Conservation (phyloP, 352 stramenopile genomes). For the Globisporangium takayamanum region DNA sequence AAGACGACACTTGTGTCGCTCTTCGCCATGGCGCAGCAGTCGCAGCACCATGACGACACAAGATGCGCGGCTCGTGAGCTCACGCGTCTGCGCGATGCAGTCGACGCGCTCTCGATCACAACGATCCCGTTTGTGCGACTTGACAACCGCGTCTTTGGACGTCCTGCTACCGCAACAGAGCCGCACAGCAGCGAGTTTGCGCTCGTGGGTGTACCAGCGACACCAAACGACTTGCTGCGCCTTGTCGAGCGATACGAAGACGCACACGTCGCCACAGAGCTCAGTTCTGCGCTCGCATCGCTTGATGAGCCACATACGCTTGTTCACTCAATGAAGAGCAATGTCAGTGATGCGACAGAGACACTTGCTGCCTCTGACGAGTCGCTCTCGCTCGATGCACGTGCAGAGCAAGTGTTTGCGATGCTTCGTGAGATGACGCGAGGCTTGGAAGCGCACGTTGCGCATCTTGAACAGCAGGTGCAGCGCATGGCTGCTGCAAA, state of each 20-base stretch:
- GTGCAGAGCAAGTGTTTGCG: constrained; percentile 23
- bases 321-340: not conserved
- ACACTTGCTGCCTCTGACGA: not conserved
- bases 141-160: not conserved
- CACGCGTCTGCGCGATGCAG: not conserved
- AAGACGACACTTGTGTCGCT: too few species aligned
- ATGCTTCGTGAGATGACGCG: constrained; percentile 19
- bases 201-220: constrained; percentile 8
- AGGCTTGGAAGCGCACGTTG: constrained; percentile 23
- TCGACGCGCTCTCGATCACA: not conserved
- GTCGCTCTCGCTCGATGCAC: constrained; percentile 17
- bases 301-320: not conserved
- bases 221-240: constrained; percentile 8
- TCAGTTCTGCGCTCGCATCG: constrained; percentile 1
- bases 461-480: constrained; percentile 22
- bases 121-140: constrained; percentile 6
- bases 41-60: not conserved
- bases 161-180: too few species aligned
- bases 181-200: not conserved
- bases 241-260: constrained; percentile 14
- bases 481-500: constrained; percentile 15
- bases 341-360: too few species aligned
- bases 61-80: not conserved
- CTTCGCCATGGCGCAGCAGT: not conserved
- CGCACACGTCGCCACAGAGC: not conserved